Percentiles rank a stretch among this genome's conserved stretches.
phyloP scores from a whole-genome alignment of 2,329 filamentous ascomycete species.

The Fusarium foetens region DNA sequence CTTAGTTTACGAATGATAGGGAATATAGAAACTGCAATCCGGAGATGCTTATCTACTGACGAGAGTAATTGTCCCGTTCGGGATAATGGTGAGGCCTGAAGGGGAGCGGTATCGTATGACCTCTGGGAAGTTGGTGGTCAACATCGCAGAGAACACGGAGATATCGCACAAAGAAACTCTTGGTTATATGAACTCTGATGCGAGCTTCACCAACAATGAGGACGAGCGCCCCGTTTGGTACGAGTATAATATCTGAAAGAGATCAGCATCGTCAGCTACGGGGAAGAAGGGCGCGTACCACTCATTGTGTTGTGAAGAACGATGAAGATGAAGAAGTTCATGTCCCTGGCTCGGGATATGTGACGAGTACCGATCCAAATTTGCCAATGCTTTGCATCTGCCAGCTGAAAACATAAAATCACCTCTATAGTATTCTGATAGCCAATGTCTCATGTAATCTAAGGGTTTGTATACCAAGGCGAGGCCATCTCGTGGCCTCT shows the following conservation, averaged over 20 bases:
- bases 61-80: rapidly evolving
- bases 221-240: rapidly evolving
- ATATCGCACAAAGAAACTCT: rapidly evolving
- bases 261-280: too few relatives aligned
- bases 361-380: too few relatives aligned
- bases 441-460: rapidly evolving
- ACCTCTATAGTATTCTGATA: rapidly evolving
- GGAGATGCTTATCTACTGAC: not conserved
- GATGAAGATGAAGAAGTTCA: not conserved
- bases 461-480: not conserved
- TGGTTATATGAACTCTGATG: too few relatives aligned
- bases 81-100: not conserved
- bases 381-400: too few relatives aligned
- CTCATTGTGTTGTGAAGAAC: not conserved
- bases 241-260: not conserved
- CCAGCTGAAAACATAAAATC: not conserved
- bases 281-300: not conserved
- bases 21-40: not conserved
- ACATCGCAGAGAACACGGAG: rapidly evolving
- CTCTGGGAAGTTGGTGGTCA: not conserved
- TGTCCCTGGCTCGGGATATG: not conserved
- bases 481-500: not conserved
- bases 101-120: too few relatives aligned
- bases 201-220: rapidly evolving
- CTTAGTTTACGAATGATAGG: not conserved